These are phyloP conservation scores for Glarea lozoyensis DNA, from an alignment of 495 filamentous ascomycete species.

Conservation along the genomic window DNA sequence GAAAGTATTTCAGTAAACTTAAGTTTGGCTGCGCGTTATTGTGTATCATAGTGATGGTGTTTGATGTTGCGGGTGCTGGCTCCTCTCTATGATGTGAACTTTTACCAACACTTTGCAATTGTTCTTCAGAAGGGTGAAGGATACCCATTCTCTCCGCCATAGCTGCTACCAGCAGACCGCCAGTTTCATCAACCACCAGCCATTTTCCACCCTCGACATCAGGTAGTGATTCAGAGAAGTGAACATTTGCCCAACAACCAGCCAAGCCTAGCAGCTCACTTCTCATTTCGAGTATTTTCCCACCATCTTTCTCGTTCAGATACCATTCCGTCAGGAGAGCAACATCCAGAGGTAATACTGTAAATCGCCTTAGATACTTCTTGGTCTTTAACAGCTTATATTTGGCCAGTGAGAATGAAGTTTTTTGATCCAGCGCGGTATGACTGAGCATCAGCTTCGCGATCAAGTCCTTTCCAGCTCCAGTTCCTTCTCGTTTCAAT, in stretches of 20 bases:
- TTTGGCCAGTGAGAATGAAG: constrained; percentile 84
- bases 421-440: constrained; percentile 84
- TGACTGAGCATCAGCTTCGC: constrained; percentile 79
- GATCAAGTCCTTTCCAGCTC: constrained; percentile 80
- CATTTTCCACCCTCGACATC: constrained; percentile 52
- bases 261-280: constrained; percentile 73
- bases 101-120: constrained; percentile 8
- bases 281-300: constrained; percentile 77
- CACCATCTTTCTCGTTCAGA: constrained; percentile 65
- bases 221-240: constrained; percentile 28
- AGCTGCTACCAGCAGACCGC: constrained; percentile 76
- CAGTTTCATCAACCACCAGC: constrained; percentile 84
- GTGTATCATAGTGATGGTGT: constrained; percentile 84
- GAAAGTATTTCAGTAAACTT: constrained; percentile 76
- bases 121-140: constrained; percentile 31
- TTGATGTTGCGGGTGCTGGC: constrained; percentile 27
- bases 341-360: constrained; percentile 73
- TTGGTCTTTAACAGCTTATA: constrained; percentile 89
- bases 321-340: constrained; percentile 62
- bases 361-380: constrained; percentile 86
- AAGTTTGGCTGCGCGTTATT: constrained; percentile 85
- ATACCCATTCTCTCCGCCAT: constrained; percentile 90
- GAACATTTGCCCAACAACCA: constrained; percentile 43
- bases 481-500: constrained; percentile 68
- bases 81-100: constrained; percentile 5